Conservation (phyloP, 78 protist species). For the Polysphondylium violaceum region DNA sequence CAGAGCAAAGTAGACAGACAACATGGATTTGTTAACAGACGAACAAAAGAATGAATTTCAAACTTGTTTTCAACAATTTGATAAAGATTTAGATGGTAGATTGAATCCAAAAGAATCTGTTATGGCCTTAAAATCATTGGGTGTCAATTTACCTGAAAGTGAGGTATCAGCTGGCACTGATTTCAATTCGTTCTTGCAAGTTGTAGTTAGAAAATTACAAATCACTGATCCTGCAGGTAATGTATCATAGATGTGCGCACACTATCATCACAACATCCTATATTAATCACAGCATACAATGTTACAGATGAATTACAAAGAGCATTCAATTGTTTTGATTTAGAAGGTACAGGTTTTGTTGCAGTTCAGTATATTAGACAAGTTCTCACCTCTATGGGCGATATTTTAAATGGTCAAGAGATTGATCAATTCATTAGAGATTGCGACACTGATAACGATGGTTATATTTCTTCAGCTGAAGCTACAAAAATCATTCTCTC, state of each 20-base stretch:
- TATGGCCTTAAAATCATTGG: conserved; percentile 66
- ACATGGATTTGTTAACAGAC: conserved; percentile 55
- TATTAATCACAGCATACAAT: no score
- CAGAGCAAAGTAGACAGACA: no score
- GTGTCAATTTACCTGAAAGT: conserved; percentile 60
- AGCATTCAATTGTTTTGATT: conserved; percentile 65
- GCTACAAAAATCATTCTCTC: conserved; percentile 63
- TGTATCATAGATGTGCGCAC: no score
- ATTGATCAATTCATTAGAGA: conserved; percentile 32
- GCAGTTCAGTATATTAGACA: conserved; percentile 41
- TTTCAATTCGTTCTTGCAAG: conserved; percentile 32
- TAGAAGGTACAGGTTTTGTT: conserved; percentile 45
- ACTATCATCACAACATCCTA: no score
- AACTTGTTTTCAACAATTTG: conserved; percentile 69
- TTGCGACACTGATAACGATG: conserved; percentile 52
- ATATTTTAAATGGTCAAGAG: conserved; percentile 24
- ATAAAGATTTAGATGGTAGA: conserved; percentile 73
- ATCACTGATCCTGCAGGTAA: conserved; percentile 71
- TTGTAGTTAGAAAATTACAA: conserved; percentile 56
- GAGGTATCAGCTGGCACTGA: conserved; percentile 53
- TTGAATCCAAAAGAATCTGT: conserved; percentile 61
- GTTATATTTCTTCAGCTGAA: conserved; percentile 28
- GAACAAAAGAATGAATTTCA: conserved; percentile 57
- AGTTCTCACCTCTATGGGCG: conserved; percentile 41
- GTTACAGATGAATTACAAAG: conserved; percentile 52